Evolutionary conservation across 305 asterid species (phyloP).

Genomic region (Caryopteris hybrid): DNA sequence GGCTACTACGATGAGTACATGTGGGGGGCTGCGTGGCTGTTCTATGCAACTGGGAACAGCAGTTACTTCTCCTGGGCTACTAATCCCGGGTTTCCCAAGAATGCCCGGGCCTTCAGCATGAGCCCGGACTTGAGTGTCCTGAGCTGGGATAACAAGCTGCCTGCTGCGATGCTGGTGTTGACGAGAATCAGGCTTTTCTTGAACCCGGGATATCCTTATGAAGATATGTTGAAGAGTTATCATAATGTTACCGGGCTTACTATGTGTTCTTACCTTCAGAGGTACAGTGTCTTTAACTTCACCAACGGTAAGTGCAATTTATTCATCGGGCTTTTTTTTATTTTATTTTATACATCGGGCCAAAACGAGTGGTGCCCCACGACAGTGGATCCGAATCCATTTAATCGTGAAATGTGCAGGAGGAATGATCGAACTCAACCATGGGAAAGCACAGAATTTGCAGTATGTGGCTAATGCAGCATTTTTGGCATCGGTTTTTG

Average conservation of each 20-base stretch:
- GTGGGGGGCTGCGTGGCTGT: conserved; percentile 89
- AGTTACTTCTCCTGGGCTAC: conserved; percentile 58
- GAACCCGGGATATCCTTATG: conserved; percentile 89
- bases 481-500: conserved; percentile 66
- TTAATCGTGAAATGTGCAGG: conserved; percentile 41
- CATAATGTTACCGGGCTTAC: conserved; percentile 62
- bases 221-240: conserved; percentile 62
- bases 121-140: conserved; percentile 58
- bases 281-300: conserved; percentile 62
- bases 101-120: conserved; percentile 40
- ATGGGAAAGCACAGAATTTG: conserved; percentile 53
- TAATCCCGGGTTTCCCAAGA: conserved; percentile 26
- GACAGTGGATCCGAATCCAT: too few species aligned
- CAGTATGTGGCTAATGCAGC: conserved; percentile 88
- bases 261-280: conserved; percentile 71
- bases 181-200: conserved; percentile 61
- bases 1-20: conserved; percentile 66
- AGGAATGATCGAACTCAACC: conserved; percentile 63
- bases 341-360: background rate
- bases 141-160: conserved; percentile 91
- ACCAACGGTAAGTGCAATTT: conserved; percentile 41
- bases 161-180: conserved; percentile 78
- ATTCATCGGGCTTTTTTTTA: too few species aligned
- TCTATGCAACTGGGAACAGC: conserved; percentile 72
- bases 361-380: too few species aligned